Base-by-base conservation (phyloP, 78 protist genomes). In the Dictyostelium brefeldianum region DNA sequence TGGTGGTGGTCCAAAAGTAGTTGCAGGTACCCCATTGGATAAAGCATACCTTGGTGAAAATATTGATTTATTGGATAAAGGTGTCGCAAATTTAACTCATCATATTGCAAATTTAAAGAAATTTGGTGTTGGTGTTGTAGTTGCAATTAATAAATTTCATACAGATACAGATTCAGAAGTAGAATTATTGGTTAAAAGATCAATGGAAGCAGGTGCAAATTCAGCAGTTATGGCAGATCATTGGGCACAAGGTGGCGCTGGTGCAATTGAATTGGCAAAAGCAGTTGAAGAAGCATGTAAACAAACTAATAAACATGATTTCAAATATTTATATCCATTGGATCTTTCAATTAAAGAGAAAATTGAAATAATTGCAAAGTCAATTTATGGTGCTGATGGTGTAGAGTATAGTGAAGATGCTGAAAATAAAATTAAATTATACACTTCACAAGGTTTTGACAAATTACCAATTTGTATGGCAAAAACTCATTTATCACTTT, bases 391-490 rank as follows among this genome's bases (percentile, higher is more conserved):
- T 89, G 99, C 99, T 17, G 96, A 48, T 46, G 98, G 94, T 48
- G 98, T 98, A 22, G 94, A 78, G 36, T 98, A 84, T 81, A 11
- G 73, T 22, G 81, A 78, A 51, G 94, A 94, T 57, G 99, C 99
- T 4, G 97, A 90, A 62, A 31, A 46, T 14, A 54, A 97, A 77
- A 91, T 98, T 64, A 97, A 70, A 22, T 41, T 20, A 27, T 97
- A 95, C 96, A 95, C 90, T 2, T 27, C 41, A 11, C 91, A 81
- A 50, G 99, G 99, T 14, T 98, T 96, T 70, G 94, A 64, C 5
- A 20, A 75, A n/a, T 89, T 98, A 20, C 99, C 99, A 54, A 94
- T 99, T 67, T 99, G 99, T 94, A 98, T 99, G 98, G 99, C 99
- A 48, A 99, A 99, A 96, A 99, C 99, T 47, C 99, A 98, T 75